phyloP scores from a whole-genome alignment of 2,329 filamentous ascomycete genomes.

The Microthyrium microscopicum region DNA sequence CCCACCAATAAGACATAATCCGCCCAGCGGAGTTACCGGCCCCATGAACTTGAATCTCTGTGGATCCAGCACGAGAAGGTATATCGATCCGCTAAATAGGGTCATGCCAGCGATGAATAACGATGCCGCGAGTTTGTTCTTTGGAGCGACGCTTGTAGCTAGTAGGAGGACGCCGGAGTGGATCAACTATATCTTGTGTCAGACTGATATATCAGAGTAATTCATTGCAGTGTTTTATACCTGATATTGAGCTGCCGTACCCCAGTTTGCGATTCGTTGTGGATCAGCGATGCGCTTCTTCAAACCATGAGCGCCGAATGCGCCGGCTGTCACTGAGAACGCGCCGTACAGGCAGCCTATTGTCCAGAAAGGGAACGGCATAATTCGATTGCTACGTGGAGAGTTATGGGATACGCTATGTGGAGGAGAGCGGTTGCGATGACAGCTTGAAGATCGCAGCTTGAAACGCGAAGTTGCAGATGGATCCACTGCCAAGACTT shows the following conservation, averaged over 20 bases:
- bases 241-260: slow-evolving; percentile 52
- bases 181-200: slow-evolving; percentile 31
- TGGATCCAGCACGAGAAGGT: slow-evolving; percentile 46
- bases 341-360: slow-evolving; percentile 47
- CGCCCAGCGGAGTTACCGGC: slow-evolving; percentile 48
- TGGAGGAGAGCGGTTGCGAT: too few species aligned
- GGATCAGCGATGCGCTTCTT: slow-evolving; percentile 45
- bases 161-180: slow-evolving; percentile 46
- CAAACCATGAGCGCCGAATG: slow-evolving; percentile 52
- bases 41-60: slow-evolving; percentile 42
- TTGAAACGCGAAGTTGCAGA: too few species aligned
- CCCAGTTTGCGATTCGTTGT: slow-evolving; percentile 40
- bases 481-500: too few species aligned
- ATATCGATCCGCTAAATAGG: slow-evolving; percentile 50
- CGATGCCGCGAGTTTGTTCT: slow-evolving; percentile 36
- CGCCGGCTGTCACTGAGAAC: slow-evolving; percentile 42
- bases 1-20: slow-evolving; percentile 46
- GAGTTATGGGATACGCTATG: too few species aligned
- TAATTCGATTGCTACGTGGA: too few species aligned
- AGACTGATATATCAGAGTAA: background rate
- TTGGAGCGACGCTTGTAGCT: slow-evolving; percentile 33
- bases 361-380: slow-evolving; percentile 33
- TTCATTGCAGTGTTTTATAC: slow-evolving; percentile 19
- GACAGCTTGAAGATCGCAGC: too few species aligned
- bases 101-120: slow-evolving; percentile 39